phyloP scores from a whole-genome alignment of 1,139 yeast genomes.

The Lodderomyces theae region DNA sequence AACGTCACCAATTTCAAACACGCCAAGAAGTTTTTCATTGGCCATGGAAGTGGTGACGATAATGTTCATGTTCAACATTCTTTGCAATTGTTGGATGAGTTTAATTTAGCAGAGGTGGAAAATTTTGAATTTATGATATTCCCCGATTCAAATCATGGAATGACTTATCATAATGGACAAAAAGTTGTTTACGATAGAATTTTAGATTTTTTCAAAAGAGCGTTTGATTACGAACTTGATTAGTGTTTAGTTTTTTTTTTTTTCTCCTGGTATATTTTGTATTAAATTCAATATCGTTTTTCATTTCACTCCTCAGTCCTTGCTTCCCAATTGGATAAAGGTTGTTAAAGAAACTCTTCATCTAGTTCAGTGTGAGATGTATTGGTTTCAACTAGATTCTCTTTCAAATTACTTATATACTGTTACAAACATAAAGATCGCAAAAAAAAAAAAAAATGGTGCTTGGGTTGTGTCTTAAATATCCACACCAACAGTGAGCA shows the following conservation, averaged over 20 bases:
- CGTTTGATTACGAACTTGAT: slow-evolving; percentile 16
- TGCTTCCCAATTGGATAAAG: too few relatives aligned
- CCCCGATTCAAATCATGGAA: slow-evolving; percentile 78
- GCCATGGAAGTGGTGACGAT: slow-evolving; percentile 84
- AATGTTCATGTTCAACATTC: slow-evolving; percentile 78
- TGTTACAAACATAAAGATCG: slow-evolving; percentile 3
- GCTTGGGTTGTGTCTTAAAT: too few relatives aligned
- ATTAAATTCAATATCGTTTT: background rate
- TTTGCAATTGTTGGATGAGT: slow-evolving; percentile 58
- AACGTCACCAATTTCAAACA: slow-evolving; percentile 46
- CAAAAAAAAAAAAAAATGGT: background rate
- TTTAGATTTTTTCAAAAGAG: slow-evolving; percentile 23
- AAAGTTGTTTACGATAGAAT: slow-evolving; percentile 64
- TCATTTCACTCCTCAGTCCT: too few relatives aligned
- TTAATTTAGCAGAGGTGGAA: slow-evolving; percentile 57
- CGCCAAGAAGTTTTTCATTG: slow-evolving; percentile 60
- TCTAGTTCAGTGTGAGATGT: too few relatives aligned
- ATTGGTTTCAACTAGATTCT: background rate
- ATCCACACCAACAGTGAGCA: background rate
- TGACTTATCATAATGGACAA: slow-evolving; percentile 68
- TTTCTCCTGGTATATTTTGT: background rate
- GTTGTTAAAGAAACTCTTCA: too few relatives aligned
- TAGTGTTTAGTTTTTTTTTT: slow-evolving; percentile 4
- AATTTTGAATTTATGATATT: slow-evolving; percentile 73
- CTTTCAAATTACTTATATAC: background rate